Conservation (phyloP, 2,329 filamentous ascomycete species). For the Gaeumannomyces tritici region DNA sequence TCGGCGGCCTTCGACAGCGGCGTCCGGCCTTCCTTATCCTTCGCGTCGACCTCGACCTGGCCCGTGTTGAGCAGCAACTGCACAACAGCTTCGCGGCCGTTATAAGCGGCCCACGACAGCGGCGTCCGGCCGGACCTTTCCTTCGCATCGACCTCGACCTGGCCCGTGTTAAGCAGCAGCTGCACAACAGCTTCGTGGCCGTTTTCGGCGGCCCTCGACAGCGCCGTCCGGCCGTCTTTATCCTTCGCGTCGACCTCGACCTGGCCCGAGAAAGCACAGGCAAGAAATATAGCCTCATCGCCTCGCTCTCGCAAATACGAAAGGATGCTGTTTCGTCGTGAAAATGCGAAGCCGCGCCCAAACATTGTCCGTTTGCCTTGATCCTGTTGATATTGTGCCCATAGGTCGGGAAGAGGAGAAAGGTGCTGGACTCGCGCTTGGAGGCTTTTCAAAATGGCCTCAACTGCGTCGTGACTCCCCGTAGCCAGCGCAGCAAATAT, state of each 20-base stretch:
- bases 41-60: too few relatives aligned
- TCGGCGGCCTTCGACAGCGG: neutral
- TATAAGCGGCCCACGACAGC: neutral
- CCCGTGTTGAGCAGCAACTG: neutral
- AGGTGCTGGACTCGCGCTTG: neutral
- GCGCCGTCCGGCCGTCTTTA: neutral
- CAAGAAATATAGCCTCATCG: too few relatives aligned
- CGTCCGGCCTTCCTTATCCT: too few relatives aligned
- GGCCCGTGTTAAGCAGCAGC: slow-evolving; percentile 1
- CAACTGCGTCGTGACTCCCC: slow-evolving; percentile 5
- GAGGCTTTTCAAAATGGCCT: neutral
- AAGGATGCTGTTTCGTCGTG: neutral
- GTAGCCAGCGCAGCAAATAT: slow-evolving; percentile 9
- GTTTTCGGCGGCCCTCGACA: neutral
- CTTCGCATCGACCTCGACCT: neutral
- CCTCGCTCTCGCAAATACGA: neutral
- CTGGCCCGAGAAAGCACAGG: too few relatives aligned
- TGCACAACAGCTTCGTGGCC: neutral
- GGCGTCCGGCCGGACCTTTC: slow-evolving; percentile 1
- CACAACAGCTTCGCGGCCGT: too few relatives aligned
- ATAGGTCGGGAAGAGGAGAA: neutral
- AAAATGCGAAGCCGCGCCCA: neutral
- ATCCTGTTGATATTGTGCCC: neutral
- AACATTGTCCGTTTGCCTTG: neutral
- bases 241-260: neutral